A percentile compares a stretch with the other conserved stretches of the same genome.
Conservation (phyloP, 129 eudicot genomes). For the Solidago caesia region DNA sequence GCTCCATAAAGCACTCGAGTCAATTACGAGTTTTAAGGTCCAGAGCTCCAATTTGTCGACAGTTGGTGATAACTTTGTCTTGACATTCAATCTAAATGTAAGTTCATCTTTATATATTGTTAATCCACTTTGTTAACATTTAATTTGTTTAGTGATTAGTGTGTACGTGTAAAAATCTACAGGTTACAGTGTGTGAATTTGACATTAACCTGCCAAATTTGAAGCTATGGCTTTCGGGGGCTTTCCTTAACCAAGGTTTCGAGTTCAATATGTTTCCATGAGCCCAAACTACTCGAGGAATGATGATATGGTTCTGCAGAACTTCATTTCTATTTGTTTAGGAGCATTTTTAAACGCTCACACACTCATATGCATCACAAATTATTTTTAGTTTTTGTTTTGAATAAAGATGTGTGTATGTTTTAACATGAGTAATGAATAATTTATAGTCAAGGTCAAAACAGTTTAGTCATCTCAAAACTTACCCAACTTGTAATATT, state of each 20-base stretch:
- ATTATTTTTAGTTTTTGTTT: neutral
- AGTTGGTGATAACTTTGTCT: conserved; percentile 42
- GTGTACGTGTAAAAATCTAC: neutral
- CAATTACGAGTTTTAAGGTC: conserved; percentile 46
- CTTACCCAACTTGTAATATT: no score
- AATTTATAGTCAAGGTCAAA: no score
- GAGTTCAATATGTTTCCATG: conserved; percentile 38
- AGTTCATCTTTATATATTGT: neutral
- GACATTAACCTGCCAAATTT: conserved; percentile 49
- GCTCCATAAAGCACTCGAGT: conserved; percentile 57
- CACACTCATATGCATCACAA: neutral
- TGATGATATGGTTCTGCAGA: neutral
- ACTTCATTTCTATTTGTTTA: neutral
- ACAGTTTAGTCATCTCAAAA: no score
- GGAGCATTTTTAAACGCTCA: conserved; percentile 23
- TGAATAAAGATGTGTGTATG: neutral
- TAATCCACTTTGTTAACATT: neutral
- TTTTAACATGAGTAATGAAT: no score
- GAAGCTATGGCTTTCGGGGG: conserved; percentile 72
- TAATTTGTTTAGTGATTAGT: neutral
- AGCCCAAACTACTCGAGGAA: neutral
- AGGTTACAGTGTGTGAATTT: conserved; percentile 44
- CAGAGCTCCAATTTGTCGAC: conserved; percentile 53
- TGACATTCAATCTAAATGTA: conserved; percentile 60
- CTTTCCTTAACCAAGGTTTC: conserved; percentile 72